Evolutionary conservation across 495 filamentous ascomycete genomes (phyloP), one percentile per base, ranked within the genome.

Genomic region (Apodospora peruviana): DNA sequence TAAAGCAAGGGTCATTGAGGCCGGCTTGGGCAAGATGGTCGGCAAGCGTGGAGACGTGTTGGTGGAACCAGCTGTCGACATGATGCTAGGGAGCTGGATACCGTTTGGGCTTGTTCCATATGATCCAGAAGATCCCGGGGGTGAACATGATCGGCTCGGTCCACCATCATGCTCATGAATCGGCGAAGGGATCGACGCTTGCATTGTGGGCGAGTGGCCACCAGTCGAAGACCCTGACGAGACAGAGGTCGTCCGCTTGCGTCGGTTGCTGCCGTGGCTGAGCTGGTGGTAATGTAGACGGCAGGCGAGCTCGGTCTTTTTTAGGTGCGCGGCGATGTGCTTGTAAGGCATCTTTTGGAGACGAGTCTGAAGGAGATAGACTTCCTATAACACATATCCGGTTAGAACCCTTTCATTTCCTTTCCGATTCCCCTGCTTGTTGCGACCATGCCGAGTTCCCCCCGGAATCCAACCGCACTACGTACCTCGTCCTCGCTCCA

Each of bases 271-370:
- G 45, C 86, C 86, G 58, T 90, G 88, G 56, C 84, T 88, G 36
- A 90, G 77, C 53, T 91, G 87, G 54, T 91, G 87, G 59, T 86
- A 91, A 60, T 91, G 87, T 35, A 91, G 78, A 44, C 87, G 86
- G 66, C 87, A 91, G 44, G 87, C 87, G 49, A 91, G 70, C 71
- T 91, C 87, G 4, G 87, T 91, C 73, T 91, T 91, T 67, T 89
- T 88, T 51, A 91, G 68, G 55, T 89, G 82, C 48, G 81, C 79
- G 48, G 87, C 87, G 60, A 91, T 91, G 57, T 90, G 87, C 76
- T 91, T 91, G 69, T 91, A 91, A 1, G 87, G 86, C 81, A 90
- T 87, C 70, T 90, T 90, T 55, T 90, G 85, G 62, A 85, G 78
- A 35, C 87, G 83, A 50, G 86, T 90, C 61, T 88, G 85, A 52